A percentile compares a stretch with the other conserved stretches of the same genome.
These are phyloP conservation scores for Aspergillus costaricaensis DNA, from an alignment of 2,329 filamentous ascomycete species.

Conservation along the genomic window DNA sequence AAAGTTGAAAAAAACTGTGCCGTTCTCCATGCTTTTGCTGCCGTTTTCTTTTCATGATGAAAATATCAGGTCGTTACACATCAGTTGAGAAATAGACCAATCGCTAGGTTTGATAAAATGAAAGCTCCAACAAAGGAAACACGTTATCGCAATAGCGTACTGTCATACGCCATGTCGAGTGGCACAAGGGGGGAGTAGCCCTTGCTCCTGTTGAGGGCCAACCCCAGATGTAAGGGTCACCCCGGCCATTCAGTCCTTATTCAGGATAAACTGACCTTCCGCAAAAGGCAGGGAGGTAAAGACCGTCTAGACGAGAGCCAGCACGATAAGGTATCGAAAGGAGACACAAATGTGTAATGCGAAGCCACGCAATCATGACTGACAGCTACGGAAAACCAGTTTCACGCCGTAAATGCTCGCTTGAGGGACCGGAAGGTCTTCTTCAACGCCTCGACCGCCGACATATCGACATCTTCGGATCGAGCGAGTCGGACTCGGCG, in stretches of 20 bases:
- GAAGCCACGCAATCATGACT: slow-evolving; percentile 14
- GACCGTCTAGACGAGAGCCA: neutral
- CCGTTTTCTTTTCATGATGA: slow-evolving; percentile 14
- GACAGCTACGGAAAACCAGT: neutral
- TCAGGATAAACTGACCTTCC: neutral
- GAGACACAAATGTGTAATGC: slow-evolving; percentile 1
- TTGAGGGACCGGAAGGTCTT: slow-evolving; percentile 15
- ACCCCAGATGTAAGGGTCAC: neutral
- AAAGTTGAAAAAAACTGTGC: slow-evolving; percentile 7
- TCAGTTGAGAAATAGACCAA: slow-evolving; percentile 7
- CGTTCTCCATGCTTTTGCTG: slow-evolving; percentile 15
- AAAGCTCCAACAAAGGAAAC: slow-evolving; percentile 17
- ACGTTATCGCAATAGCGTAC: slow-evolving; percentile 8
- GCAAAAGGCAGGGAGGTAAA: neutral
- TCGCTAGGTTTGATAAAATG: slow-evolving; percentile 7
- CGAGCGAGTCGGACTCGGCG: slow-evolving; percentile 5
- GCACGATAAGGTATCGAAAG: neutral
- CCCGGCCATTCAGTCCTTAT: neutral
- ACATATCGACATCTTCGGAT: slow-evolving; percentile 14
- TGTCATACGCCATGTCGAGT: neutral
- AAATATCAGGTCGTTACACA: slow-evolving; percentile 19
- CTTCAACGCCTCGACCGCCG: slow-evolving; percentile 14
- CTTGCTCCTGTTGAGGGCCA: neutral
- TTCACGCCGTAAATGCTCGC: slow-evolving; percentile 34
- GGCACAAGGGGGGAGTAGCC: neutral